Evolutionary conservation across 1,139 yeast species (phyloP), one percentile per base, ranked within the genome.

Genomic region (Meyerozyma athensensis): DNA sequence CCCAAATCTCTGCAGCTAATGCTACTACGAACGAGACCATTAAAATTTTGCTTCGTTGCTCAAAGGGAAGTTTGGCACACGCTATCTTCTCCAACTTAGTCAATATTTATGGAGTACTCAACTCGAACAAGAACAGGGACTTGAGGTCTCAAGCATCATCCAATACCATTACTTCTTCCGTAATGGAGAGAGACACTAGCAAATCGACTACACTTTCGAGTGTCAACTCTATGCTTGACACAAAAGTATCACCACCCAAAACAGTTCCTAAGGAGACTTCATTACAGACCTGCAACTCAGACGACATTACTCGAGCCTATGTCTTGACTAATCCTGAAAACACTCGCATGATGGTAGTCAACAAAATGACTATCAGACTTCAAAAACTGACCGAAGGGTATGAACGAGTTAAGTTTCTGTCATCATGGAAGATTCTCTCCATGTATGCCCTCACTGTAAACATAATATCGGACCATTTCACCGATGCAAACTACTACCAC

Each of bases 391-490:
- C 63, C 39, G 68, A 61, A 28, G 50, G 61, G 1, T 58, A 59
- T 37, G 58, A 55, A 3, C 52, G 50, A 19, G 53, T 66, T 20
- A 58, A 59, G 34, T 55, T 53, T 36, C 65, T 69, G 14, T 65
- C 73, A 3, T 63, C 74, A 2, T 70, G 76, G 76, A 58, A 65
- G 36, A 64, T 68, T 10, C 46, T 70, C 30, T 57, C 72, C 2
- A 70, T 70, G 76, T 67, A 52, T 45, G 46, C 56, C 5, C 56
- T 68, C 38, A 50, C 53, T 19, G 46, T 70, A 9, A 55, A 47
- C 42, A 47, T 61, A 36, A 49, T 64, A 2, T 49, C 60, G 5
- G 67, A 66, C 33, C 42, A 42, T 17, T 48, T 54, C 37, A 49
- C 61, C 4, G 55, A 54, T 18, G 50, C 51, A 28, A 56, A 51